Conservation (phyloP, 83 land plant genomes). For the Picea abies region DNA sequence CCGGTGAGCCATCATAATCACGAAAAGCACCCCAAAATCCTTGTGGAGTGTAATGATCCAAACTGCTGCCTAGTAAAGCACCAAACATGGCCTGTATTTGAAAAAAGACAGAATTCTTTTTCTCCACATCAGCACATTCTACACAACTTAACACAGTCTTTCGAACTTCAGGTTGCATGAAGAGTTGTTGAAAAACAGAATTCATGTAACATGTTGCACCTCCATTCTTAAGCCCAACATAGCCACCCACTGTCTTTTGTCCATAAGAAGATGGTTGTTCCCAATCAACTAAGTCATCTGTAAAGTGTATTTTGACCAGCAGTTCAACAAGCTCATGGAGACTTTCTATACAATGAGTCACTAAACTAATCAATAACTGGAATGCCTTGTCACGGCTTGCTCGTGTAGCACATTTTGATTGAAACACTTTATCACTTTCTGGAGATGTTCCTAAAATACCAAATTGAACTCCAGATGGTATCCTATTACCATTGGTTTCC, state of each 20-base stretch:
- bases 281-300: conserved; percentile 34
- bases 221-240: conserved; percentile 41
- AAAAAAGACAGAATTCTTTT: conserved; percentile 31
- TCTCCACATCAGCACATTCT: conserved; percentile 35
- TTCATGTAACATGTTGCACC: conserved; percentile 49
- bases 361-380: conserved; percentile 30
- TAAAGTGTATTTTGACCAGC: conserved; percentile 28
- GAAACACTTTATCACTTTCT: conserved; percentile 16
- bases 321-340: conserved; percentile 27
- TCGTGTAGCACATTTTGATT: conserved; percentile 31
- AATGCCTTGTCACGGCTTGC: conserved; percentile 41
- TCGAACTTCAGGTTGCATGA: conserved; percentile 44
- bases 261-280: conserved; percentile 38
- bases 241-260: conserved; percentile 33
- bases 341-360: conserved; percentile 34
- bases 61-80: conserved; percentile 35
- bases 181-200: conserved; percentile 37
- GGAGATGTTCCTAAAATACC: conserved; percentile 20
- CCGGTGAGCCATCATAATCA: conserved; percentile 37
- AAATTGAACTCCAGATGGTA: conserved; percentile 14
- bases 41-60: conserved; percentile 42
- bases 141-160: conserved; percentile 31
- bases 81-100: conserved; percentile 43
- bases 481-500: conserved; percentile 16
- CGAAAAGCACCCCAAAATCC: conserved; percentile 44